phyloP scores from a whole-genome alignment of 78 protist genomes.

The Cavenderia fasciculata region DNA sequence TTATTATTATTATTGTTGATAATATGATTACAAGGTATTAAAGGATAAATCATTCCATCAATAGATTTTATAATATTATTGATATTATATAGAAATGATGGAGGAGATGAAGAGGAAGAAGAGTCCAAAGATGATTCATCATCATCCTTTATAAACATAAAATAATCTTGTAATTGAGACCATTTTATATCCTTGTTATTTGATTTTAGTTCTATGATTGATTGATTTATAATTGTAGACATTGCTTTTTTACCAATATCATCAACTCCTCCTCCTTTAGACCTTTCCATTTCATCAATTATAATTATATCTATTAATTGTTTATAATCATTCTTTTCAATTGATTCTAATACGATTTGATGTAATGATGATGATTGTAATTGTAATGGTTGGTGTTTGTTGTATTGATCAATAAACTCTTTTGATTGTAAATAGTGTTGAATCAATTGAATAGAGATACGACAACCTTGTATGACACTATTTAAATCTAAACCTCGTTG shows the following conservation, averaged over 20 bases:
- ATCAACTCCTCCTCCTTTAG: no score
- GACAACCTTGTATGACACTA: conserved; percentile 19
- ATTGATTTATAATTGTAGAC: not conserved
- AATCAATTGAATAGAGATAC: not conserved
- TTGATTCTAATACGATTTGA: not conserved
- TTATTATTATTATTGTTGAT: not conserved
- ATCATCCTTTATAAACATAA: not conserved
- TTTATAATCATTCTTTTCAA: no score
- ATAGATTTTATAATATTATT: no score
- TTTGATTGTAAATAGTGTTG: not conserved
- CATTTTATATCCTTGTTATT: not conserved
- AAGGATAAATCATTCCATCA: not conserved
- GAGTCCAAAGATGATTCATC: no score
- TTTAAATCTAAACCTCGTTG: conserved; percentile 20
- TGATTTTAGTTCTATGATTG: not conserved
- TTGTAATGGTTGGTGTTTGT: not conserved
- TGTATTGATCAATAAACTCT: not conserved
- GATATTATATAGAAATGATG: no score
- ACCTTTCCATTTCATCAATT: not conserved
- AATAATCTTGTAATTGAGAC: not conserved
- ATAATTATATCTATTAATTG: not conserved
- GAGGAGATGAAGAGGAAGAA: no score
- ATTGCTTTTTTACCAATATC: no score
- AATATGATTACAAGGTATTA: not conserved
- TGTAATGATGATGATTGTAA: not conserved